A percentile compares a stretch with the other conserved stretches of the same genome.
phyloP scores from a whole-genome alignment of 768 basidiomycete genomes.

The Hygrophorus pudorinus region DNA sequence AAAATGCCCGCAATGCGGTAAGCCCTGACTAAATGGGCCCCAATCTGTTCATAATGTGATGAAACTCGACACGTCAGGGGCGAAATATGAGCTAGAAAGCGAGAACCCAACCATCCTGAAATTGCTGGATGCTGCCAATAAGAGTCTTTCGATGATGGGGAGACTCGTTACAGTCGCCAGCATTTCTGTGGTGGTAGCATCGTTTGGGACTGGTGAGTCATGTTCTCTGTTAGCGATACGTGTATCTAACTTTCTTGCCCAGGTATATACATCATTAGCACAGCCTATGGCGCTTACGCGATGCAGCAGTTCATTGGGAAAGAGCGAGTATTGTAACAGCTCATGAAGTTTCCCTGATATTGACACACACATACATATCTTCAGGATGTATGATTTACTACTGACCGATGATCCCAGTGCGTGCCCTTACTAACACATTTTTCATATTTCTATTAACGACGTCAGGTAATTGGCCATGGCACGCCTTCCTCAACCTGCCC shows the following conservation, averaged over 20 bases:
- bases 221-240: background rate
- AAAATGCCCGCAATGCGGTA: constrained; percentile 71
- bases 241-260: background rate
- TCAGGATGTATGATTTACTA: constrained; percentile 52
- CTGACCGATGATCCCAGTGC: constrained; percentile 50
- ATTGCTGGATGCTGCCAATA: constrained; percentile 42
- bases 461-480: constrained; percentile 58
- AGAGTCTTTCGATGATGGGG: constrained; percentile 38
- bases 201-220: constrained; percentile 52
- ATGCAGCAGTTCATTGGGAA: constrained; percentile 58
- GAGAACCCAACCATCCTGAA: constrained; percentile 43
- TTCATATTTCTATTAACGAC: background rate
- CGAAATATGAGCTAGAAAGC: constrained; percentile 58
- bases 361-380: background rate
- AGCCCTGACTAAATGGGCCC: too few relatives aligned
- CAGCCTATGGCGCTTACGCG: constrained; percentile 67
- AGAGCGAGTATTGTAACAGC: constrained; percentile 34
- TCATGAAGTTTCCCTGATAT: background rate
- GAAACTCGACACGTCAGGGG: constrained; percentile 1
- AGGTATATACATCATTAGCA: constrained; percentile 39
- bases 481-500: constrained; percentile 67
- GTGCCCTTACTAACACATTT: background rate
- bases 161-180: constrained; percentile 41
- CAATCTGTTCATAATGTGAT: too few relatives aligned
- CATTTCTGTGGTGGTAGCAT: constrained; percentile 38